These are phyloP conservation scores for Globisporangium heterothallicum DNA, from an alignment of 352 stramenopile species.

Conservation along the genomic window DNA sequence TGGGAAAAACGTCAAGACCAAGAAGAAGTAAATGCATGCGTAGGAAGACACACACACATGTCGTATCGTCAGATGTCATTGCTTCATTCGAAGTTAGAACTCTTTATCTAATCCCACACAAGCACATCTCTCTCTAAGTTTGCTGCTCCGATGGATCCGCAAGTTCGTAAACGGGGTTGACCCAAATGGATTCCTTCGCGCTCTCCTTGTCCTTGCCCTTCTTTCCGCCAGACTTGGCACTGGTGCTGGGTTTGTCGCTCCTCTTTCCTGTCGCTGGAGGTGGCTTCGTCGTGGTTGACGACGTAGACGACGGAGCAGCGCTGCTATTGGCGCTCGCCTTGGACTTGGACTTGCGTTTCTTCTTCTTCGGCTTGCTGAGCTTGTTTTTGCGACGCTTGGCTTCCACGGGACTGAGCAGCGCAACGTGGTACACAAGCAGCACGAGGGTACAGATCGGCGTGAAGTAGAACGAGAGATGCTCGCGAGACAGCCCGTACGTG, in stretches of 20 bases:
- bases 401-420: constrained; percentile 53
- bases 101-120: too few species aligned
- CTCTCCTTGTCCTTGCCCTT: constrained; percentile 24
- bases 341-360: constrained; percentile 45
- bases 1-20: constrained; percentile 76
- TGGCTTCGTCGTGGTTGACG: neutral
- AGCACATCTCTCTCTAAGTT: neutral
- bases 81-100: too few species aligned
- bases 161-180: constrained; percentile 18
- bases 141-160: constrained; percentile 11
- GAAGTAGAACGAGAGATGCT: constrained; percentile 52
- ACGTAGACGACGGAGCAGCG: neutral
- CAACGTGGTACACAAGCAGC: constrained; percentile 44
- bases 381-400: constrained; percentile 46
- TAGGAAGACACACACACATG: too few species aligned
- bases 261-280: neutral
- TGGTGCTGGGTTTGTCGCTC: neutral
- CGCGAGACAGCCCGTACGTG: constrained; percentile 36
- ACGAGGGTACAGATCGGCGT: constrained; percentile 34
- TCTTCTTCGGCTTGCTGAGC: constrained; percentile 47
- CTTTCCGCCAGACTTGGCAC: constrained; percentile 9
- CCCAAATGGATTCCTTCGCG: constrained; percentile 14
- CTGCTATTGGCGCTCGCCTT: constrained; percentile 14
- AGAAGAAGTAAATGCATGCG: constrained; percentile 53
- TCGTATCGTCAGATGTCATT: too few species aligned